These are phyloP conservation scores for Lasiodiplodia sp. DNA, from an alignment of 2,329 filamentous ascomycete species.

Conservation along the genomic window DNA sequence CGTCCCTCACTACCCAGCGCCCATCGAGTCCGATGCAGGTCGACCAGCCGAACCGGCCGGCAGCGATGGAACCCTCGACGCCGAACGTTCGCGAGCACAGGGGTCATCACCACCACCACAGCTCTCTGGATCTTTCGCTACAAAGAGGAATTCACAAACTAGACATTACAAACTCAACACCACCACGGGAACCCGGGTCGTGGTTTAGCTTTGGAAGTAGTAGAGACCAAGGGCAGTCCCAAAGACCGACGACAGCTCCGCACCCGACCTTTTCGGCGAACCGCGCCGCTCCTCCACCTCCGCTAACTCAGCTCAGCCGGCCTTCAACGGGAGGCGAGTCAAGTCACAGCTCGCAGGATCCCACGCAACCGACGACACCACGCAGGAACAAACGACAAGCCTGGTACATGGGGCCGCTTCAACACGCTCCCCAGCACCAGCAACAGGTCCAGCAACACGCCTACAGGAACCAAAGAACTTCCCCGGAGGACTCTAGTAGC, in stretches of 20 bases:
- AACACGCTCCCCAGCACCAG: constrained; percentile 36
- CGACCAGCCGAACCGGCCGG: constrained; percentile 61
- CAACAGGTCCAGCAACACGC: constrained; percentile 32
- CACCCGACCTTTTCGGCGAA: constrained; percentile 45
- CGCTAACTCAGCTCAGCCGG: constrained; percentile 39
- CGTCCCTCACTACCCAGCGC: constrained; percentile 68
- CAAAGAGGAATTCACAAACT: constrained; percentile 72
- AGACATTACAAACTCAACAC: constrained; percentile 63
- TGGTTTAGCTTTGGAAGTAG: constrained; percentile 44
- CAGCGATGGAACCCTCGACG: constrained; percentile 43
- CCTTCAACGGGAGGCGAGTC: constrained; percentile 40
- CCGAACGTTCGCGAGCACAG: constrained; percentile 40
- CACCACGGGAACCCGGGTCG: constrained; percentile 40
- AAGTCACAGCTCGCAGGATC: constrained; percentile 47
- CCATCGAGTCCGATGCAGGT: constrained; percentile 79
- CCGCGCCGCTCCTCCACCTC: constrained; percentile 27
- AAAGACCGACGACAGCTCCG: constrained; percentile 46
- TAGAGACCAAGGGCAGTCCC: constrained; percentile 34
- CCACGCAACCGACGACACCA: constrained; percentile 53
- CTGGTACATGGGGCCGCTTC: constrained; percentile 71
- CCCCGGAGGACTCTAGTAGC: constrained; percentile 63
- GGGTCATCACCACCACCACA: constrained; percentile 31
- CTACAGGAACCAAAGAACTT: constrained; percentile 55
- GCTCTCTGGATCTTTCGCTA: constrained; percentile 70
- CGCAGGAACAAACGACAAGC: constrained; percentile 71